A percentile compares a stretch with the other conserved stretches of the same genome.
Evolutionary conservation across 2,329 filamentous ascomycete species (phyloP).

Genomic region (Calonectria fujianensis): DNA sequence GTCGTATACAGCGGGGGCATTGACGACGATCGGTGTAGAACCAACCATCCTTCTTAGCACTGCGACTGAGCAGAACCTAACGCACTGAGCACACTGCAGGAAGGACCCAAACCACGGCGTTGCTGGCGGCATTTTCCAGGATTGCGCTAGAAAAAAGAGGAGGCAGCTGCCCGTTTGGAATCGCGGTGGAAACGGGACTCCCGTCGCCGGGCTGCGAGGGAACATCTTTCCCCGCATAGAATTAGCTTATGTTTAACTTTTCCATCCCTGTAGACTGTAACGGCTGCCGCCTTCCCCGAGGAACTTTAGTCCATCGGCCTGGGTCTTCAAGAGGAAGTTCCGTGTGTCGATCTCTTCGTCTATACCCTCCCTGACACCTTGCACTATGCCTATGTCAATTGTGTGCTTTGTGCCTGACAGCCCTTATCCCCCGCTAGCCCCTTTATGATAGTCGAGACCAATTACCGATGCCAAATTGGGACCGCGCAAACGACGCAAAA

Average conservation of each 20-base stretch:
- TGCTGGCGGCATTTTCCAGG: background rate
- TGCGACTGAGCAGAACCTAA: background rate
- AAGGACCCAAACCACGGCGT: background rate
- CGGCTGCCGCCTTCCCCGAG: background rate
- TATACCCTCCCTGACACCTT: no score
- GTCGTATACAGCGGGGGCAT: background rate
- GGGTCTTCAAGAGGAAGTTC: background rate
- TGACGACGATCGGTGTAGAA: background rate
- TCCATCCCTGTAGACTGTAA: background rate
- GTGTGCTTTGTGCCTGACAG: constrained; percentile 5
- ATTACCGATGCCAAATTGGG: constrained; percentile 4
- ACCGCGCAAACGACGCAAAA: background rate
- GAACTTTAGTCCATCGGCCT: background rate
- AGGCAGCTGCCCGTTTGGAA: background rate
- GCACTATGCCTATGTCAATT: background rate
- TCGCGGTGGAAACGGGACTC: background rate
- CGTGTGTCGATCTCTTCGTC: constrained; percentile 3
- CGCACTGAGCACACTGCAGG: background rate
- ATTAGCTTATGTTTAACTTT: constrained; percentile 14
- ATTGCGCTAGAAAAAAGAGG: background rate
- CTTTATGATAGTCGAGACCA: background rate
- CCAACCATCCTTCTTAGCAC: background rate
- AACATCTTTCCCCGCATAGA: constrained; percentile 16
- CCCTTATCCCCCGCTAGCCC: constrained; percentile 14
- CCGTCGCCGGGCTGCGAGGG: background rate